These are phyloP conservation scores for Pestalotiopsis sp. DNA, from an alignment of 2,329 filamentous ascomycete genomes.

Conservation along the genomic window DNA sequence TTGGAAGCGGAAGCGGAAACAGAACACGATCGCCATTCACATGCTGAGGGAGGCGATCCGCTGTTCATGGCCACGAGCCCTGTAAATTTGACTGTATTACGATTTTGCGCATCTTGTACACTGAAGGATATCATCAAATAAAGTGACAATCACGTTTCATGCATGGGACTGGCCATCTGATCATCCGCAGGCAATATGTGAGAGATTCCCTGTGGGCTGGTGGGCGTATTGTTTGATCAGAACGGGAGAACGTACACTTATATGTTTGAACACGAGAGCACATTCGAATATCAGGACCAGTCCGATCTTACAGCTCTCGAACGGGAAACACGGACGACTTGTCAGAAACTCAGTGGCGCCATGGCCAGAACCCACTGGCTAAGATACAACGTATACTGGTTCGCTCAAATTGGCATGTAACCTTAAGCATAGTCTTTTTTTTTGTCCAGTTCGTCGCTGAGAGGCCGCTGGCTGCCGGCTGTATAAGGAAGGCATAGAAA, in stretches of 20 bases:
- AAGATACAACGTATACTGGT: too few relatives aligned
- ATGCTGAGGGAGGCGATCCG: not conserved
- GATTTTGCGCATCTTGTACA: not conserved
- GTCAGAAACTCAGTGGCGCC: too few relatives aligned
- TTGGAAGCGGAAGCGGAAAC: not conserved
- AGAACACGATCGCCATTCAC: not conserved
- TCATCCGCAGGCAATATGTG: not conserved
- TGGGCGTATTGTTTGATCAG: not conserved
- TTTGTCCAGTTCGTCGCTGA: too few relatives aligned
- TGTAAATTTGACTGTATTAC: conserved; percentile 13
- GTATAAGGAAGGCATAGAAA: too few relatives aligned
- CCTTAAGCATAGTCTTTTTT: too few relatives aligned
- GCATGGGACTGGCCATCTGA: not conserved
- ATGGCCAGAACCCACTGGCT: too few relatives aligned
- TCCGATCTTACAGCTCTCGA: too few relatives aligned
- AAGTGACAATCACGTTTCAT: not conserved
- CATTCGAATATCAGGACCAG: too few relatives aligned
- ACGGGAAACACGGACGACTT: too few relatives aligned
- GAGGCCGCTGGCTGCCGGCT: too few relatives aligned
- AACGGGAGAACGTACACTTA: not conserved
- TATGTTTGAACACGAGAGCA: too few relatives aligned
- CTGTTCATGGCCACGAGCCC: not conserved
- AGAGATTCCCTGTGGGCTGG: not conserved
- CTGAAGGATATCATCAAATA: not conserved
- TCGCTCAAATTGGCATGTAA: too few relatives aligned